Base-by-base conservation (phyloP, 805 yeast genomes). In the Metschnikowia peoriensis region DNA sequence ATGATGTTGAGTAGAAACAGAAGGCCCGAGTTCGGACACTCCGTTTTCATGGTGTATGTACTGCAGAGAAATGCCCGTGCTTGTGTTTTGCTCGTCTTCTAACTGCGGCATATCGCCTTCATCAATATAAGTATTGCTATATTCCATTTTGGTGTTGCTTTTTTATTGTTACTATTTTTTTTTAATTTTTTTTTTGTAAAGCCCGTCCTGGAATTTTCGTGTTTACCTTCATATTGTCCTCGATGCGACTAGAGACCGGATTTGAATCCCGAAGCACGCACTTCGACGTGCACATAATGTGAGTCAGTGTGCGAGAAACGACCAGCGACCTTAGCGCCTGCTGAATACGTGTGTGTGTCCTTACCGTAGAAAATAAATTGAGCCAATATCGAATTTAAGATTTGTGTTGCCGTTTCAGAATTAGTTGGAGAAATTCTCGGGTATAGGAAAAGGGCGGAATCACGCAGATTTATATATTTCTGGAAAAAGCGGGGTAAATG, bases 111-210 rank as follows among this genome's bases (percentile, higher is more conserved):
- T 58, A 27, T 61, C 67, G 41, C 65, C 67, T 11, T 67, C 70
- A 41, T 66, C 70, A 41, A 69, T 56, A 53, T 70, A 69, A 35
- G 61, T 57, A 57, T 56, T 61, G 42, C 63, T 70, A 64, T 65
- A 70, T 44, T 60, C 63, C 63, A 60, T 60, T 37, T 29, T 34
- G 29, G 27, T 11, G 38, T 32, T 28, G 45, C 16, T 28, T n/a
- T n/a, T n/a, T n/a, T 27, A 14, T 6, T 14, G 8, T 27, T 9
- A 27, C 22, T 3, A 22, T 22, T 22, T 22, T 41, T 27, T 41
- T 27, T 29, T 11, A 22, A 7, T 15, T 45, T 10, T 22, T 28
- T 41, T 35, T 34, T 41, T 28, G 38, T 15, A 6, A 2, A 41
- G 34, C 41, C 11, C 6, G 12, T 15, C 12, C 16, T n/a, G 10